Conservation (phyloP, 1,284 basidiomycete genomes). For the Ustanciosporium gigantosporum region DNA sequence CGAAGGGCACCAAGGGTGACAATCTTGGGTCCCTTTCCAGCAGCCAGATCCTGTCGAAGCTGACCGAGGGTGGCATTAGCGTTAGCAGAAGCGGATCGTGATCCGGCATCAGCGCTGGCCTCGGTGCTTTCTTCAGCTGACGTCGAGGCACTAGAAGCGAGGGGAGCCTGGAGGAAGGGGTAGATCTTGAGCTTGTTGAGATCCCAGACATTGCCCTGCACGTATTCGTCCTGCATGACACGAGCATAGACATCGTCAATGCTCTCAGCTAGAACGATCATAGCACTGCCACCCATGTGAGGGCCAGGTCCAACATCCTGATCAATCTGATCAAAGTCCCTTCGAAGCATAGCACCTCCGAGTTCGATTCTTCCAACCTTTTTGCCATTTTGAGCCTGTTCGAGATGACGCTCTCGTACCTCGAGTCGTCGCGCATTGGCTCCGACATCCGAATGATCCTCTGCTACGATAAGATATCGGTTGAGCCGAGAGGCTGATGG, state of each 20-base stretch:
- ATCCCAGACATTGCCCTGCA: slow-evolving; percentile 40
- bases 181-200: slow-evolving; percentile 31
- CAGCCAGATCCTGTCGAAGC: slow-evolving; percentile 30
- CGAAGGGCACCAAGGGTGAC: slow-evolving; percentile 33
- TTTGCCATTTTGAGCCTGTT: slow-evolving; percentile 36
- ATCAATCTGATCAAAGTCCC: slow-evolving; percentile 39
- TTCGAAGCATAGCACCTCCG: slow-evolving; percentile 41
- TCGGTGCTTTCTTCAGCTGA: neutral
- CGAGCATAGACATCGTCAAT: slow-evolving; percentile 36
- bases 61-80: slow-evolving; percentile 34
- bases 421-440: slow-evolving; percentile 41
- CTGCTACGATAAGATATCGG: slow-evolving; percentile 43
- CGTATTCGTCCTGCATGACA: slow-evolving; percentile 43
- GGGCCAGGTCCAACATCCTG: slow-evolving; percentile 29
- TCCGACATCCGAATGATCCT: slow-evolving; percentile 30
- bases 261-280: slow-evolving; percentile 45
- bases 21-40: slow-evolving; percentile 32
- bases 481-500: slow-evolving; percentile 17
- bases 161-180: slow-evolving; percentile 43
- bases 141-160: slow-evolving; percentile 1
- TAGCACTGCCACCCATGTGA: slow-evolving; percentile 31
- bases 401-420: slow-evolving; percentile 46
- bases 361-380: slow-evolving; percentile 41
- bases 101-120: neutral
- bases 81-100: neutral